A percentile compares a stretch with the other conserved stretches of the same genome.
Conservation (phyloP, 192 early-diverging fungal species). For the Coemansia reversa region DNA sequence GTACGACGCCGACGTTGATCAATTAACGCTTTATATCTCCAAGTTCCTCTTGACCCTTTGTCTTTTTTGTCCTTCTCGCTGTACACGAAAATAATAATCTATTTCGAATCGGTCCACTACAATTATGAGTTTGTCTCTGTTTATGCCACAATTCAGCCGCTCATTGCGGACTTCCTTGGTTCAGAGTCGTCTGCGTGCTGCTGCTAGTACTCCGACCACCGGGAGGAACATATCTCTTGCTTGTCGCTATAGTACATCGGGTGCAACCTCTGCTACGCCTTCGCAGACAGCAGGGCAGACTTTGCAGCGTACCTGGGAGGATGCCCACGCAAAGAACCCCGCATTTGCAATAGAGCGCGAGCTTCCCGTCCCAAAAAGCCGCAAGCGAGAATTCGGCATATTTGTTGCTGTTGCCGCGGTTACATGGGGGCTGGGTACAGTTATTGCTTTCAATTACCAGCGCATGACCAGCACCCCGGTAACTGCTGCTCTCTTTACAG, state of each 20-base stretch:
- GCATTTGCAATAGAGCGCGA: slow-evolving; percentile 53
- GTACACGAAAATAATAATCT: background rate
- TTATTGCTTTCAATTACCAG: slow-evolving; percentile 57
- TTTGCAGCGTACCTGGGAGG: slow-evolving; percentile 31
- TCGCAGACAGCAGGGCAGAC: background rate
- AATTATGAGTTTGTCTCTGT: slow-evolving; percentile 10
- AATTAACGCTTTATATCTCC: background rate
- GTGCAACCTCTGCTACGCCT: slow-evolving; percentile 5
- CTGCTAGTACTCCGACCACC: no score
- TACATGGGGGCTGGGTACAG: slow-evolving; percentile 47
- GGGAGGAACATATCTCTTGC: no score
- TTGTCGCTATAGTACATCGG: slow-evolving; percentile 16
- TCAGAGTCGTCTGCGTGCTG: background rate
- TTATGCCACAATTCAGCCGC: slow-evolving; percentile 1
- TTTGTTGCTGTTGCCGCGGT: slow-evolving; percentile 39
- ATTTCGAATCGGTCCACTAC: slow-evolving; percentile 1
- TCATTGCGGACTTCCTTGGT: background rate
- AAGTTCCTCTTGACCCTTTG: no score
- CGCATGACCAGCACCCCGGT: slow-evolving; percentile 55
- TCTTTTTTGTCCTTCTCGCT: background rate
- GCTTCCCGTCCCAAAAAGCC: slow-evolving; percentile 43
- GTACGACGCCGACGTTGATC: background rate
- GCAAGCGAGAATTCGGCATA: slow-evolving; percentile 46
- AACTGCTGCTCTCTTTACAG: slow-evolving; percentile 50
- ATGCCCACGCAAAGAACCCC: slow-evolving; percentile 48